Evolutionary conservation across 129 eudicot genomes (phyloP).

Genomic region (Chrysanthemum seticuspe): DNA sequence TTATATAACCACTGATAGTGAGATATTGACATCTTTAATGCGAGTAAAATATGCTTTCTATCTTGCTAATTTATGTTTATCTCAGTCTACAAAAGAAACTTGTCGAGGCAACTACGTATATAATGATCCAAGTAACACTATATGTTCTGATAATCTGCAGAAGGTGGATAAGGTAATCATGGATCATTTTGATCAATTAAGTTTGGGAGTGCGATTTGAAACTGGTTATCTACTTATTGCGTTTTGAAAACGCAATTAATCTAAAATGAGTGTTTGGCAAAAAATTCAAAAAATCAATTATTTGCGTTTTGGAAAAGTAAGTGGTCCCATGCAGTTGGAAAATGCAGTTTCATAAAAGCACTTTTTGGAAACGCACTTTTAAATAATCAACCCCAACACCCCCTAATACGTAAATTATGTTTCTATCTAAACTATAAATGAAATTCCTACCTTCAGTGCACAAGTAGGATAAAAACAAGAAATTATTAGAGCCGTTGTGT

Average conservation of each 20-base stretch:
- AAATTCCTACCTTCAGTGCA: background rate
- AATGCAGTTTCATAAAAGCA: too few relatives aligned
- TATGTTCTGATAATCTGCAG: background rate
- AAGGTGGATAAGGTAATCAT: background rate
- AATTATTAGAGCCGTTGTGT: background rate
- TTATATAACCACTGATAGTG: background rate
- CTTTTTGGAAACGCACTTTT: too few relatives aligned
- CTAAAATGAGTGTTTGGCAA: too few relatives aligned
- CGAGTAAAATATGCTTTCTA: background rate
- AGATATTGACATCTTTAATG: background rate
- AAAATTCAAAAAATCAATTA: too few relatives aligned
- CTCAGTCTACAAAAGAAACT: background rate
- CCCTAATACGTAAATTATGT: background rate
- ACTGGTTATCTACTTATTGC: too few relatives aligned
- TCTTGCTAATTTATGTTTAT: background rate
- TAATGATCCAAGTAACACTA: background rate
- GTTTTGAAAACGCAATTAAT: too few relatives aligned
- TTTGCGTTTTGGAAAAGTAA: too few relatives aligned
- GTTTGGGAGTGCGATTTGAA: too few relatives aligned
- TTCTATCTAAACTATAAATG: background rate
- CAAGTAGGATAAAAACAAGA: background rate
- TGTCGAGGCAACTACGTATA: background rate
- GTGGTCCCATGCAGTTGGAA: too few relatives aligned
- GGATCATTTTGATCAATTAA: background rate
- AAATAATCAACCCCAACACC: too few relatives aligned